Evolutionary conservation across 2,329 filamentous ascomycete species (phyloP).

Genomic region (Fusarium sp.): DNA sequence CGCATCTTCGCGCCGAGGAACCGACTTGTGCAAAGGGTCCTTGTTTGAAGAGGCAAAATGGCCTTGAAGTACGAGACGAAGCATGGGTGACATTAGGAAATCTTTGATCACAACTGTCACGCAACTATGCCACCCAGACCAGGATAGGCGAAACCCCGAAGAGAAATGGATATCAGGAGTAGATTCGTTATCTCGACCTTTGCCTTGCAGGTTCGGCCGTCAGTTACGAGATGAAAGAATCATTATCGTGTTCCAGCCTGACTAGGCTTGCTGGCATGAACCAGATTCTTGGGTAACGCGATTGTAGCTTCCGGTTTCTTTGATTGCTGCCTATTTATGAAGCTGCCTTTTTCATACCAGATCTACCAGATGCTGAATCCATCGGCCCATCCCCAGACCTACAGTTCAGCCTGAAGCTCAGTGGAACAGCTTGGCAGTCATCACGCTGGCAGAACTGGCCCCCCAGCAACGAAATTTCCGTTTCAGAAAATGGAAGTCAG

Average conservation of each 20-base stretch:
- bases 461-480: neutral
- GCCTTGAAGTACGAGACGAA: neutral
- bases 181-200: neutral
- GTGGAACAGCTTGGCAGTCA: conserved; percentile 3
- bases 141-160: neutral
- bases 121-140: neutral
- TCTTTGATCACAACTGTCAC: neutral
- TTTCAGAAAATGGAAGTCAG: conserved; percentile 27
- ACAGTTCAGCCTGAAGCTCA: conserved; percentile 22
- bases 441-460: conserved; percentile 2
- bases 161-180: neutral
- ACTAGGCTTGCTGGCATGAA: neutral
- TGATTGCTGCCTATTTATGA: conserved; percentile 7
- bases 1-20: conserved; percentile 7
- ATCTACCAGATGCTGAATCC: conserved; percentile 11
- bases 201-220: neutral
- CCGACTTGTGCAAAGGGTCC: neutral
- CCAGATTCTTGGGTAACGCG: conserved; percentile 12
- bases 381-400: neutral
- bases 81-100: neutral
- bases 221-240: conserved; percentile 7
- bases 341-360: conserved; percentile 1
- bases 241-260: neutral
- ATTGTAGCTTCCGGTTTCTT: neutral
- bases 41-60: neutral